A percentile compares a stretch with the other conserved stretches of the same genome.
Evolutionary conservation across 2,329 filamentous ascomycete species (phyloP).

Genomic region (Amesomyces nigricolor): DNA sequence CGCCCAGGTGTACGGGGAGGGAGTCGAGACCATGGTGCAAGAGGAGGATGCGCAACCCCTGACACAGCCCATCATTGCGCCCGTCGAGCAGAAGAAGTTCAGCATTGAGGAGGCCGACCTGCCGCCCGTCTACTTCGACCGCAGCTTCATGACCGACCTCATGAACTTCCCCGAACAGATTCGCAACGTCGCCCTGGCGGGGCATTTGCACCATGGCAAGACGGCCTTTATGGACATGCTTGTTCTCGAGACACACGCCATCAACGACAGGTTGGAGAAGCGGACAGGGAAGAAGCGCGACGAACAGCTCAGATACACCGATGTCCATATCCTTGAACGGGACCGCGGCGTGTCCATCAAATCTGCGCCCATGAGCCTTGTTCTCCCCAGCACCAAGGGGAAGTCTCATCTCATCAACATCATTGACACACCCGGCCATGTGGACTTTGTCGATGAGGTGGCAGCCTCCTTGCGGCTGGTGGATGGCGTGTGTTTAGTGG

Average conservation of each 20-base stretch:
- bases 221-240: slow-evolving; percentile 98
- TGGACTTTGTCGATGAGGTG: slow-evolving; percentile 97
- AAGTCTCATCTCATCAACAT: slow-evolving; percentile 96
- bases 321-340: slow-evolving; percentile 82
- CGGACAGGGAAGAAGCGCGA: slow-evolving; percentile 75
- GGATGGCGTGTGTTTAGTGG: slow-evolving; percentile 87
- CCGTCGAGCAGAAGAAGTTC: slow-evolving; percentile 93
- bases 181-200: slow-evolving; percentile 84
- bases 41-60: slow-evolving; percentile 96
- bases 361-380: slow-evolving; percentile 86
- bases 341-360: slow-evolving; percentile 90
- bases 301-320: slow-evolving; percentile 90
- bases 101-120: slow-evolving; percentile 87
- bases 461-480: slow-evolving; percentile 80
- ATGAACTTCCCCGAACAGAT: slow-evolving; percentile 96
- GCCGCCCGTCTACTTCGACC: slow-evolving; percentile 79
- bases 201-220: slow-evolving; percentile 95
- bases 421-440: slow-evolving; percentile 92
- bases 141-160: slow-evolving; percentile 88
- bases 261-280: slow-evolving; percentile 71
- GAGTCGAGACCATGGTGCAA: slow-evolving; percentile 92
- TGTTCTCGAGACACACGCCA: slow-evolving; percentile 89
- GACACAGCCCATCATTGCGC: slow-evolving; percentile 86
- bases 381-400: slow-evolving; percentile 79
- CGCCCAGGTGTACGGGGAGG: slow-evolving; percentile 86